phyloP scores from a whole-genome alignment of 495 filamentous ascomycete species.

The Immersiella caudata region DNA sequence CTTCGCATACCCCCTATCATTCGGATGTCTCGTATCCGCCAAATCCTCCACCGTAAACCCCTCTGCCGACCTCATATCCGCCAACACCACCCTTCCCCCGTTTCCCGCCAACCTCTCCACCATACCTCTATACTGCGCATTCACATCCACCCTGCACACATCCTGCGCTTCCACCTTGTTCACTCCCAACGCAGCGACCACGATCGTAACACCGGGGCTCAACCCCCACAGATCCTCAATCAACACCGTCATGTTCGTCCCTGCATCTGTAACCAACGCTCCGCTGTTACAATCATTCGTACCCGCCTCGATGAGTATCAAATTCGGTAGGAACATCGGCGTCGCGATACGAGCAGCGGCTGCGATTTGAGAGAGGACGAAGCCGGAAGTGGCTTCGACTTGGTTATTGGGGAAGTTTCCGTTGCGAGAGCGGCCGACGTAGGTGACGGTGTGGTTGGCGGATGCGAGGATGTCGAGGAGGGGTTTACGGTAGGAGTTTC shows the following conservation, averaged over 20 bases:
- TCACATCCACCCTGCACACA: slow-evolving; percentile 39
- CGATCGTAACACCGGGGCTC: slow-evolving; percentile 47
- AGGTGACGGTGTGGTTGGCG: slow-evolving; percentile 40
- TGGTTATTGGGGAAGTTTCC: slow-evolving; percentile 45
- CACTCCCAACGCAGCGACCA: slow-evolving; percentile 49
- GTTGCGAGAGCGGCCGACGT: slow-evolving; percentile 41
- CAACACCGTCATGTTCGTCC: slow-evolving; percentile 38
- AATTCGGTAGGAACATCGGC: slow-evolving; percentile 40
- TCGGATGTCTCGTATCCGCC: slow-evolving; percentile 44
- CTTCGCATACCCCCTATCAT: slow-evolving; percentile 48
- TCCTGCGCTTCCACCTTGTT: slow-evolving; percentile 45
- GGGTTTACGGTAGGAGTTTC: slow-evolving; percentile 58
- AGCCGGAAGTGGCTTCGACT: slow-evolving; percentile 42
- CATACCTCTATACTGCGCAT: slow-evolving; percentile 38
- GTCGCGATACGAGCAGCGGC: slow-evolving; percentile 35
- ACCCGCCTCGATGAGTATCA: slow-evolving; percentile 46
- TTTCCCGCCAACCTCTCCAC: slow-evolving; percentile 29
- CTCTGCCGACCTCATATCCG: slow-evolving; percentile 35
- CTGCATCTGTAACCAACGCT: slow-evolving; percentile 33
- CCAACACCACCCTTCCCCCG: slow-evolving; percentile 32
- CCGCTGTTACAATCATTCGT: slow-evolving; percentile 44
- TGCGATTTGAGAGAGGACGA: slow-evolving; percentile 41
- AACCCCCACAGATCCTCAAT: slow-evolving; percentile 41
- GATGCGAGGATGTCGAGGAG: slow-evolving; percentile 42
- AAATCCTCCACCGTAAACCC: slow-evolving; percentile 30